These are phyloP conservation scores for Fusarium udum DNA, from an alignment of 2,329 filamentous ascomycete species.

Conservation along the genomic window DNA sequence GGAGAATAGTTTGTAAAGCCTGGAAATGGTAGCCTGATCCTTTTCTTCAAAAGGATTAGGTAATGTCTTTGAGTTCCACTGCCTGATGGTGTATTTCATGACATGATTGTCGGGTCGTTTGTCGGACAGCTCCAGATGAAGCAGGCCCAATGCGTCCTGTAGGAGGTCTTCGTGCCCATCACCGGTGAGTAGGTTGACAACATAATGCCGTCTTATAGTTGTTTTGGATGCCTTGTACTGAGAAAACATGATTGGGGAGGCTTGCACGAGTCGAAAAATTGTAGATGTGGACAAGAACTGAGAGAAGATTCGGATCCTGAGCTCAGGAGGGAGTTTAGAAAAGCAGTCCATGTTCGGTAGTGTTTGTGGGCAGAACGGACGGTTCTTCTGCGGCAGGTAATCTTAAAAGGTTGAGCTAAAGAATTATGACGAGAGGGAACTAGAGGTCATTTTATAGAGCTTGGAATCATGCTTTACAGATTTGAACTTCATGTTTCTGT, in stretches of 20 bases:
- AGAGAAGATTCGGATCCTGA: background rate
- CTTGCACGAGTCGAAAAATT: background rate
- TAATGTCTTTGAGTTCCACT: background rate
- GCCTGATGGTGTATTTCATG: background rate
- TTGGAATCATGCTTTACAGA: background rate
- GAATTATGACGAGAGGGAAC: background rate
- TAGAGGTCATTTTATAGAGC: background rate
- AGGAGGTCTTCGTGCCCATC: background rate
- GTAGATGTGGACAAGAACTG: background rate
- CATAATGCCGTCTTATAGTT: background rate
- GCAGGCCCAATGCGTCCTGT: slow-evolving; percentile 1
- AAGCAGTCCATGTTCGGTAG: background rate
- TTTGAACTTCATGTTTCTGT: background rate
- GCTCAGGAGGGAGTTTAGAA: background rate
- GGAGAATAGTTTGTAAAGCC: slow-evolving; percentile 1
- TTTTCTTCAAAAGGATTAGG: background rate
- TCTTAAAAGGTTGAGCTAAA: too few relatives aligned
- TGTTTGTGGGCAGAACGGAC: background rate
- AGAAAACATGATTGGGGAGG: background rate
- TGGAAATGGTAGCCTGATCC: background rate
- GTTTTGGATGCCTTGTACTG: background rate
- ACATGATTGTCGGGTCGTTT: background rate
- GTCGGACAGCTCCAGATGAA: background rate
- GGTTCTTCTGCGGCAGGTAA: background rate
- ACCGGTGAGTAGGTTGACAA: background rate